Conservation (phyloP, 1,139 yeast genomes). For the Lodderomyces beijingensis region DNA sequence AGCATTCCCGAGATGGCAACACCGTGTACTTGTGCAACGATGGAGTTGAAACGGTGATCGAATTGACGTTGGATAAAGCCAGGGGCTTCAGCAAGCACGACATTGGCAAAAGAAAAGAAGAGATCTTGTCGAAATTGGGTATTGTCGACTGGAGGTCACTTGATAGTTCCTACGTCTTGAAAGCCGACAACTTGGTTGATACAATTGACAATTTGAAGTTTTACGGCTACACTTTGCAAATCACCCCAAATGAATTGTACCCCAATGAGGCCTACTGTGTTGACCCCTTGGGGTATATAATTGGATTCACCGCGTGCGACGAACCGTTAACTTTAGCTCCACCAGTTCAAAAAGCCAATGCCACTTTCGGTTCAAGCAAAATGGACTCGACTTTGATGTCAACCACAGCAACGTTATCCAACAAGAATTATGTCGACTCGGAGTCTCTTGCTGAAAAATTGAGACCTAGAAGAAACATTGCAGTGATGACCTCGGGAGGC, state of each 20-base stretch:
- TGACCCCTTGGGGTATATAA: slow-evolving; percentile 63
- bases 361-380: slow-evolving; percentile 5
- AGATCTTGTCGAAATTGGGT: slow-evolving; percentile 23
- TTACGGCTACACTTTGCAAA: slow-evolving; percentile 27
- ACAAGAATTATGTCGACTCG: slow-evolving; percentile 54
- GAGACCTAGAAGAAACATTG: slow-evolving; percentile 43
- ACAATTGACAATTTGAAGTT: slow-evolving; percentile 30
- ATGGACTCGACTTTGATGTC: slow-evolving; percentile 11
- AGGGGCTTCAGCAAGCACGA: slow-evolving; percentile 25
- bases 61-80: slow-evolving; percentile 21
- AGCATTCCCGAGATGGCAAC: slow-evolving; percentile 21
- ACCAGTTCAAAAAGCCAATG: slow-evolving; percentile 21
- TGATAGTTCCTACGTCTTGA: slow-evolving; percentile 38
- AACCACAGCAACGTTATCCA: slow-evolving; percentile 11
- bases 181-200: slow-evolving; percentile 29
- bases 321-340: slow-evolving; percentile 57
- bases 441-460: neutral
- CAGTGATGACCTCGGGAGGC: slow-evolving; percentile 86
- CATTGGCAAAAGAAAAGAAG: slow-evolving; percentile 20
- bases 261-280: slow-evolving; percentile 65
- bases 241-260: slow-evolving; percentile 57
- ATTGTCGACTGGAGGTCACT: slow-evolving; percentile 50
- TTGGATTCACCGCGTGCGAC: slow-evolving; percentile 60
- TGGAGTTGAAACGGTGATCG: slow-evolving; percentile 27
- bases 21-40: slow-evolving; percentile 29